Evolutionary conservation across 1,139 yeast species (phyloP).

Genomic region (Candida pseudoviswanathii): DNA sequence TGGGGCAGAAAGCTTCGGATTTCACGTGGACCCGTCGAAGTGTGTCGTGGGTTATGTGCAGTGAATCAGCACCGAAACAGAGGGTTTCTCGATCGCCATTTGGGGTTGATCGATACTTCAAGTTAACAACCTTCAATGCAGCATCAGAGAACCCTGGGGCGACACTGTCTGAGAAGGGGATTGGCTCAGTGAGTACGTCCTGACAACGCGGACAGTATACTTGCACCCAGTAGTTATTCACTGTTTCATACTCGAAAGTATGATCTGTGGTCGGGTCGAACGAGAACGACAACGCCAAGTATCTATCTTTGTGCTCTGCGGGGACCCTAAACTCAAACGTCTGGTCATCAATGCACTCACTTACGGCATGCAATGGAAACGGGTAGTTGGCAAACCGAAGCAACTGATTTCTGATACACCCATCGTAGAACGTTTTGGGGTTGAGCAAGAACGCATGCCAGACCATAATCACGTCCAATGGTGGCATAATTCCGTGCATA

Average conservation of each 20-base stretch:
- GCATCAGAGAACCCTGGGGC: no score
- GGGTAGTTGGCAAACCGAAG: constrained; percentile 24
- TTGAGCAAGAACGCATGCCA: constrained; percentile 34
- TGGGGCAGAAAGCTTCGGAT: constrained; percentile 18
- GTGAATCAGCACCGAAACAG: no score
- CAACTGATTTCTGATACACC: constrained; percentile 25
- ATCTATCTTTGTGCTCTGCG: not conserved
- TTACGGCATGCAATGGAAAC: constrained; percentile 27
- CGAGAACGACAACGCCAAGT: not conserved
- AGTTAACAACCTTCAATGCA: not conserved
- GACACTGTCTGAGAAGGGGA: no score
- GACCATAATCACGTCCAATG: constrained; percentile 41
- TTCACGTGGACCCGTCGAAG: constrained; percentile 24
- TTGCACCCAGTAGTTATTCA: constrained; percentile 1
- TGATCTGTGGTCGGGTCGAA: not conserved
- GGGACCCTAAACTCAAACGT: constrained; percentile 23
- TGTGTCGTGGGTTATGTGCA: constrained; percentile 21
- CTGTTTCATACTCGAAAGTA: constrained; percentile 1
- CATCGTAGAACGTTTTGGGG: constrained; percentile 28
- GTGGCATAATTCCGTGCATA: constrained; percentile 21
- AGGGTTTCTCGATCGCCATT: no score
- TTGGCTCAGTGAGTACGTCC: no score
- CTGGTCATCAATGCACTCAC: constrained; percentile 22
- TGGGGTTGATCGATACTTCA: not conserved
- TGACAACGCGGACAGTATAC: constrained; percentile 23